phyloP scores from a whole-genome alignment of 1,284 basidiomycete species.

The Apiotrichum sp. region DNA sequence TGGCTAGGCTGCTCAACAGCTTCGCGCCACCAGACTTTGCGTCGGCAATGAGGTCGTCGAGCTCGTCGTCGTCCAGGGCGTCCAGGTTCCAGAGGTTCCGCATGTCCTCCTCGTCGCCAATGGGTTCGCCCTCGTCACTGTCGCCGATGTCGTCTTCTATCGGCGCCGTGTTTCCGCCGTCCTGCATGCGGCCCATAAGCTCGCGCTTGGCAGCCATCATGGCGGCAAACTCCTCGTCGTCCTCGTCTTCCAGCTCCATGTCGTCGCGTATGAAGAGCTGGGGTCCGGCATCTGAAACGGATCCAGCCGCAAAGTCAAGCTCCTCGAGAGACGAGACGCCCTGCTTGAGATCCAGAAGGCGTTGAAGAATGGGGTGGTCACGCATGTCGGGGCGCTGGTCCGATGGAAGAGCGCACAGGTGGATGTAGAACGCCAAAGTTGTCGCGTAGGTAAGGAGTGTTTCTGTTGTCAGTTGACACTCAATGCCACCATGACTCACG shows the following conservation, averaged over 20 bases:
- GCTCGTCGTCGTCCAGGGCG: slow-evolving; percentile 40
- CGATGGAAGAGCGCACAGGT: slow-evolving; percentile 68
- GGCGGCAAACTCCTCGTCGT: slow-evolving; percentile 34
- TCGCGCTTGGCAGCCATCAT: slow-evolving; percentile 23
- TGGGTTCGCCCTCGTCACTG: slow-evolving; percentile 7
- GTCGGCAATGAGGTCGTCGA: slow-evolving; percentile 37
- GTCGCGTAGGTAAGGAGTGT: slow-evolving; percentile 83
- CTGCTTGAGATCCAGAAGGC: slow-evolving; percentile 79
- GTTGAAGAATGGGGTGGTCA: slow-evolving; percentile 69
- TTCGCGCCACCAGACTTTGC: slow-evolving; percentile 15
- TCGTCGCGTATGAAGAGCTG: slow-evolving; percentile 21
- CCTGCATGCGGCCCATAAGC: slow-evolving; percentile 19
- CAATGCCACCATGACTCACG: slow-evolving; percentile 29
- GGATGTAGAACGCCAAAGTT: slow-evolving; percentile 86
- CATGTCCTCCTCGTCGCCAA: slow-evolving; percentile 21
- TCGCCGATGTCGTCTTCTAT: slow-evolving; percentile 11
- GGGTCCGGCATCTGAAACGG: slow-evolving; percentile 51
- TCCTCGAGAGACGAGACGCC: slow-evolving; percentile 75
- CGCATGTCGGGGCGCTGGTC: slow-evolving; percentile 59
- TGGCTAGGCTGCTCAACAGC: slow-evolving; percentile 21
- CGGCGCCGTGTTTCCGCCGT: slow-evolving; percentile 15
- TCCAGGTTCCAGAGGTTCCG: slow-evolving; percentile 30
- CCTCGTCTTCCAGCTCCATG: slow-evolving; percentile 36
- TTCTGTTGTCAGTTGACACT: slow-evolving; percentile 52
- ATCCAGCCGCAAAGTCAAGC: slow-evolving; percentile 59